Evolutionary conservation across 176 grass and related monocot genomes (phyloP), one percentile per base, ranked within the genome.

Genomic region (Carex kokanica): DNA sequence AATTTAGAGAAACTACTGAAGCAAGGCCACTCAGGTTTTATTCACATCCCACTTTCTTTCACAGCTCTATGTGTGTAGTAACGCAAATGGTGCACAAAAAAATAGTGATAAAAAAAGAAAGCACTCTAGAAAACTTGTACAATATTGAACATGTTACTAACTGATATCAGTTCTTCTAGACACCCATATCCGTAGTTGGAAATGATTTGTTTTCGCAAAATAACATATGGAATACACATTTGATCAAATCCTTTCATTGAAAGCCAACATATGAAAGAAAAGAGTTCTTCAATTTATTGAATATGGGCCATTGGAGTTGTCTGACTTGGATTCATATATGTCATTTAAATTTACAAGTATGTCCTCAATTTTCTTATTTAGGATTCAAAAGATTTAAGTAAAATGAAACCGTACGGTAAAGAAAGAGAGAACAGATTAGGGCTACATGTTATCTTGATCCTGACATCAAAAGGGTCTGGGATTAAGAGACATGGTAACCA

Each of bases 11-110:
- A 9, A 7, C 88, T 67, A 78, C 82, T 95, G 14, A 41, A 59
- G 24, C 52, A 21, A 81, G 91, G 91, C 74, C 78, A 90, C 1
- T 68, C 89, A 86, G 91, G 96, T 98, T 88, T 84, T 56, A 77
- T 77, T 55, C 6, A 56, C 24, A 77, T 54, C 73, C 14, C 73
- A 18, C 49, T 77, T 75, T 55, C 2, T 55, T 77, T 77, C 15
- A 56, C 47, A 56, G 47, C 56, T 77, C 15, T 77, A 24, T 61
- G 8, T 61, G n/a, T 77, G 17, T 73, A 77, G 6, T 10, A 29
- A 29, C 29, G 73, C 36, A 38, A 38, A 38, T 38, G 36, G 36
- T 0, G 36, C 36, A 38, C 36, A 38, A 38, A 38, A 38, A 38
- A 38, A 38, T 38, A 38, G 36, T 38, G 36, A 38, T 38, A 5